These are phyloP conservation scores for Thermoascus crustaceus DNA, from an alignment of 2,329 filamentous ascomycete species.

Conservation along the genomic window DNA sequence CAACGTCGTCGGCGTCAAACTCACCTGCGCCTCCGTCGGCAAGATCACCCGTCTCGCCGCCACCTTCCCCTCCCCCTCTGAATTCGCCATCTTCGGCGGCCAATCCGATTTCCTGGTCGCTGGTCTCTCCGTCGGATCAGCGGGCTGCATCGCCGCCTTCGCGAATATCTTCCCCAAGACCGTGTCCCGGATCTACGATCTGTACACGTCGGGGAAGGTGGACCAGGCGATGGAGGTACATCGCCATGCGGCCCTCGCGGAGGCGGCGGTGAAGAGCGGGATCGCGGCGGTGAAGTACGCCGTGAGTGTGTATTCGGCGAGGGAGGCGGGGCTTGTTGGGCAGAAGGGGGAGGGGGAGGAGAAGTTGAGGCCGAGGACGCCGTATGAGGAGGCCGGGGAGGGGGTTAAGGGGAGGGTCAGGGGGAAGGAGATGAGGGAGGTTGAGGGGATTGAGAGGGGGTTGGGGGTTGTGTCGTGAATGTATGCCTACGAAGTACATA, in stretches of 20 bases:
- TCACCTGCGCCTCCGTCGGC: slow-evolving; percentile 56
- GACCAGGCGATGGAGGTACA: slow-evolving; percentile 55
- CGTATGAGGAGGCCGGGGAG: slow-evolving; percentile 47
- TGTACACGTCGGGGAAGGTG: slow-evolving; percentile 52
- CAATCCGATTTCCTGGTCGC: slow-evolving; percentile 63
- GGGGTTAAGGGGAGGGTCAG: slow-evolving; percentile 37
- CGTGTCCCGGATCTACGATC: slow-evolving; percentile 50
- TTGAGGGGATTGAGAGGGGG: slow-evolving; percentile 34
- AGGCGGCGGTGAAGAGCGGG: slow-evolving; percentile 57
- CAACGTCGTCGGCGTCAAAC: slow-evolving; percentile 57
- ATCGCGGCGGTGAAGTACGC: slow-evolving; percentile 64
- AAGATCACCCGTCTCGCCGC: slow-evolving; percentile 52
- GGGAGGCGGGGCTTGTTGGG: slow-evolving; percentile 50
- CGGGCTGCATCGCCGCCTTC: slow-evolving; percentile 51
- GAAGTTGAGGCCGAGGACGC: slow-evolving; percentile 51
- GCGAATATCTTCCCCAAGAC: slow-evolving; percentile 51
- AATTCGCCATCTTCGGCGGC: slow-evolving; percentile 62
- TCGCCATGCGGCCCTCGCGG: slow-evolving; percentile 54
- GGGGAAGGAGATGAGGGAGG: slow-evolving; percentile 32
- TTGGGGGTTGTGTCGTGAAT: slow-evolving; percentile 8
- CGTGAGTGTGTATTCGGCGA: slow-evolving; percentile 52
- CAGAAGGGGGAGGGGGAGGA: slow-evolving; percentile 51
- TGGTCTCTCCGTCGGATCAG: slow-evolving; percentile 45
- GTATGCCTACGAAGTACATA: background rate
- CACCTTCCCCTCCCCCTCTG: slow-evolving; percentile 42